Conservation (phyloP, 371 early-diverging fungal genomes). For the Mortierella sp. region DNA sequence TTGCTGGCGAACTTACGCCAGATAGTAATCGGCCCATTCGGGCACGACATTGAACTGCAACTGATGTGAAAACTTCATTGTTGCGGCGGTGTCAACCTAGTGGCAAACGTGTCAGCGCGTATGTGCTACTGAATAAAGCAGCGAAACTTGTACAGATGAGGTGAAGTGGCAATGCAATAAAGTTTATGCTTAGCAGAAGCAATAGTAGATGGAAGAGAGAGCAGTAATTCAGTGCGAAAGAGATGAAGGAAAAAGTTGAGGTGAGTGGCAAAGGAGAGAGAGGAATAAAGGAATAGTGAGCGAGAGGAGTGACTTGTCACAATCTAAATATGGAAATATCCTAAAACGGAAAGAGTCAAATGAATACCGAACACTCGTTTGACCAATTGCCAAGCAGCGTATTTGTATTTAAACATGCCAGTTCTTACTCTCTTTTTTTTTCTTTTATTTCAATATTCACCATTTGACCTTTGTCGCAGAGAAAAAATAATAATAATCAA, state of each 20-base stretch:
- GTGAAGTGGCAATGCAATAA: too few relatives aligned
- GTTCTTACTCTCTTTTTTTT: neutral
- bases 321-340: neutral
- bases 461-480: too few relatives aligned
- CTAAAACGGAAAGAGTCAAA: neutral
- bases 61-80: slow-evolving; percentile 92
- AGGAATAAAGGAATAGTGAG: neutral
- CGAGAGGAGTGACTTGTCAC: neutral
- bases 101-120: neutral
- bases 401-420: neutral
- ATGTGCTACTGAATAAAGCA: too few relatives aligned
- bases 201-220: too few relatives aligned
- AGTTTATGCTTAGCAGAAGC: too few relatives aligned
- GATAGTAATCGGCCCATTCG: slow-evolving; percentile 89
- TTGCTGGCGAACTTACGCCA: slow-evolving; percentile 65
- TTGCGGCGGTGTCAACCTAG: neutral
- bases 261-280: neutral
- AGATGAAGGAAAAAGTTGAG: too few relatives aligned
- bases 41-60: slow-evolving; percentile 92
- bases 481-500: too few relatives aligned
- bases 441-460: neutral
- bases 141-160: too few relatives aligned
- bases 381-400: neutral
- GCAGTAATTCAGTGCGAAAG: too few relatives aligned
- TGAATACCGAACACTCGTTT: neutral